Conservation (phyloP, 192 early-diverging fungal genomes). For the Mortierella alpina region DNA sequence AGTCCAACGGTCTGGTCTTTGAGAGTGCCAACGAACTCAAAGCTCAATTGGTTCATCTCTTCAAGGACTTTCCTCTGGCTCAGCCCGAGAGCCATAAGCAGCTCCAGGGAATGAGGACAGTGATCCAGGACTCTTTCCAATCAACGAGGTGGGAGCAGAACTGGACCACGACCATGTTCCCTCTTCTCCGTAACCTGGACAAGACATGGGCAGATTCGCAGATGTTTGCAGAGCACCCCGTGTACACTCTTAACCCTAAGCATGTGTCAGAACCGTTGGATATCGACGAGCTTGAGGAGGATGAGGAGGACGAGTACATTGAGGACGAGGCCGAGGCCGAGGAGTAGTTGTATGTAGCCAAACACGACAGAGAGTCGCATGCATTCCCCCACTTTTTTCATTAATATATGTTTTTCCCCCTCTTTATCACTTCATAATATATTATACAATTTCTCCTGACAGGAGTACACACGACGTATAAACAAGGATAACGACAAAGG, state of each 20-base stretch:
- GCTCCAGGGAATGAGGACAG: conserved; percentile 31
- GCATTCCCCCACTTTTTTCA: neutral
- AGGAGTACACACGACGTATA: no score
- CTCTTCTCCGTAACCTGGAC: conserved; percentile 41
- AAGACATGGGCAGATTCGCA: conserved; percentile 52
- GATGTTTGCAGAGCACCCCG: conserved; percentile 49
- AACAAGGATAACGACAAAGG: no score
- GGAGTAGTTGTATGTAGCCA: conserved; percentile 4
- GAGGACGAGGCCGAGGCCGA: conserved; percentile 18
- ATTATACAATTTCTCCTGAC: no score
- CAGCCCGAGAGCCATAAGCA: conserved; percentile 33
- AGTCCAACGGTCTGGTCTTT: conserved; percentile 47
- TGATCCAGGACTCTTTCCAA: conserved; percentile 30
- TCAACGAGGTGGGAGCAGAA: conserved; percentile 44
- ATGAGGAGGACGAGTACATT: conserved; percentile 12
- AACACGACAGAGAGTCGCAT: no score
- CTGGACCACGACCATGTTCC: conserved; percentile 39
- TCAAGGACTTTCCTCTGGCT: conserved; percentile 32
- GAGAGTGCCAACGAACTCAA: conserved; percentile 35
- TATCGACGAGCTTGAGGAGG: conserved; percentile 2
- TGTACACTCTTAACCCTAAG: conserved; percentile 16
- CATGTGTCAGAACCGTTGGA: neutral
- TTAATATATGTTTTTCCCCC: neutral
- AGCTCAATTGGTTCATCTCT: conserved; percentile 29
- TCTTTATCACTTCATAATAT: neutral